phyloP scores from a whole-genome alignment of 441 rosid species.

The Bruguiera hainesii region DNA sequence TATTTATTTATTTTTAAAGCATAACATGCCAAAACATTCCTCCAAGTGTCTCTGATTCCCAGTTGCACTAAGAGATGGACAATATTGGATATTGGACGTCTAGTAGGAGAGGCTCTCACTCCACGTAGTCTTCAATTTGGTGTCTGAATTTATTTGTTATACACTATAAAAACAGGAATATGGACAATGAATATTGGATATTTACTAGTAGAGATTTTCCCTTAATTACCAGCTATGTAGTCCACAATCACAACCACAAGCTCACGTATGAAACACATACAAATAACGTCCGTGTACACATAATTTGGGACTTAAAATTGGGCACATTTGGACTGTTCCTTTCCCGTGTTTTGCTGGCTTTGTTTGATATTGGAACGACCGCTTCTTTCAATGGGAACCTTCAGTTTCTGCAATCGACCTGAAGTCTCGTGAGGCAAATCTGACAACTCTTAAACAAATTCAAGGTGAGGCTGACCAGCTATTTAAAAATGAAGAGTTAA shows the following conservation, averaged over 20 bases:
- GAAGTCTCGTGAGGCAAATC: too few species aligned
- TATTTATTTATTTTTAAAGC: neutral
- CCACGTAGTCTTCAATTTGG: too few species aligned
- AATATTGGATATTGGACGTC: constrained; percentile 10
- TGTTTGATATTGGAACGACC: neutral
- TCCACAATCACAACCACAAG: neutral
- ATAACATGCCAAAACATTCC: constrained; percentile 13
- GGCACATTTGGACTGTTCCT: neutral
- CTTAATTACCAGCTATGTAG: neutral
- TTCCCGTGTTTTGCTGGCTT: neutral
- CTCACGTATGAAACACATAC: neutral
- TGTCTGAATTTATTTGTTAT: too few species aligned
- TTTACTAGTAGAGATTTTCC: constrained; percentile 9
- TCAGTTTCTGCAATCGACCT: neutral
- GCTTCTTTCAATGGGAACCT: neutral
- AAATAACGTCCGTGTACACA: too few species aligned
- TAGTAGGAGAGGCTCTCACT: constrained; percentile 9
- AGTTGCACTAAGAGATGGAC: constrained; percentile 19
- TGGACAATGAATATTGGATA: constrained; percentile 6
- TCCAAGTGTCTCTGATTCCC: constrained; percentile 17
- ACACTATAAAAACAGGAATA: too few species aligned
- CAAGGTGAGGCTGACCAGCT: too few species aligned
- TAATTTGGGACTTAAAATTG: neutral
- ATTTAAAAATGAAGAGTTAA: too few species aligned
- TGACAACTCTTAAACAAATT: too few species aligned